Evolutionary conservation across 2,329 filamentous ascomycete genomes (phyloP), one percentile per base, ranked within the genome.

Genomic region (Nannizzia gypsea): DNA sequence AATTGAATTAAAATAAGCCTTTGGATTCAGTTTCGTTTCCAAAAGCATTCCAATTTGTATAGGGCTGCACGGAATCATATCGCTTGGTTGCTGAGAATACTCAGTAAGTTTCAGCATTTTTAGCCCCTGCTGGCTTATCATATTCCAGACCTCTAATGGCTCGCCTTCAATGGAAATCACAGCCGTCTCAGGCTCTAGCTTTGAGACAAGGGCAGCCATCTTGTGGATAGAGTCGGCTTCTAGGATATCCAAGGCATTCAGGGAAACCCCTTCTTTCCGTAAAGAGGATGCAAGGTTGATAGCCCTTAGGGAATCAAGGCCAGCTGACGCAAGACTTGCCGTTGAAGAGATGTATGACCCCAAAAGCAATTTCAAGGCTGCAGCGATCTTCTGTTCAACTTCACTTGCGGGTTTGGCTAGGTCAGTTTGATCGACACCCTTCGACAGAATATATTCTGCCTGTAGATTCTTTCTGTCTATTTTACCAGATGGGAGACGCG

Each of bases 401-500:
- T 64, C 61, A 59, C 70, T 66, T n/a, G 66, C 65, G 58, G 66
- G 68, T 22, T 54, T 17, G 17, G 56, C 26, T 3, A 58, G 52
- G 31, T 63, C 63, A 5, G 57, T 56, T 4, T 61, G 55, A 34
- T 64, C 62, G 15, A 38, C 42, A 24, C 65, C 64, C 34, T 71
- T 66, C n/a, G 69, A 65, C 11, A 60, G 62, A 34, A 64, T 44
- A 65, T 86, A 88, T 6, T 81, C 74, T 0, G 75, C 69, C 64
- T 83, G 78, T 6, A 96, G 73, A 11, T 71, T 73, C 65, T 83
- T 86, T 57, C 83, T 84, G 67, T 96, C 87, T 13, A 91, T 80
- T 68, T 96, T 96, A 0, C 91, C 91, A 0, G 90, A 95, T 1
- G 90, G 78, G 20, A 96, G 75, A 58, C 86, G 83, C 0, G 90